Conservation (phyloP, 371 early-diverging fungal species). For the Mycotypha africana region DNA sequence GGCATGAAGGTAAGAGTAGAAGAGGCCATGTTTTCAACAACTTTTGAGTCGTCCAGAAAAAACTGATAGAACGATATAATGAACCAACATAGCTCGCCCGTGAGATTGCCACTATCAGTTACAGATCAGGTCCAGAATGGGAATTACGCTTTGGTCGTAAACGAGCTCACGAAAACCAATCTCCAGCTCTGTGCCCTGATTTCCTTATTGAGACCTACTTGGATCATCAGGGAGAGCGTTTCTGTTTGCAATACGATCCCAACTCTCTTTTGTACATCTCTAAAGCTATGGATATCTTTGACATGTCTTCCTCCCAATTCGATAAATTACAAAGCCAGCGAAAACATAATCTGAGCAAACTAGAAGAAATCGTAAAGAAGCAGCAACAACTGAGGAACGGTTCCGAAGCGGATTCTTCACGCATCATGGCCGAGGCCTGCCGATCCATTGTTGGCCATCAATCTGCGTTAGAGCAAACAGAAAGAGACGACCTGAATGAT, state of each 20-base stretch:
- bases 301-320: constrained; percentile 65
- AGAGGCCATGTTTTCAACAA: no score
- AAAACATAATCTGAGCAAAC: constrained; percentile 24
- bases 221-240: constrained; percentile 93
- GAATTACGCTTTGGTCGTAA: constrained; percentile 90
- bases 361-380: constrained; percentile 22
- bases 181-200: constrained; percentile 87
- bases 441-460: constrained; percentile 19
- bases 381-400: not conserved
- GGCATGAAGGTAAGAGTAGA: constrained; percentile 77
- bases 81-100: constrained; percentile 58
- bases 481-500: no score
- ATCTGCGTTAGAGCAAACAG: constrained; percentile 33
- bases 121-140: constrained; percentile 97
- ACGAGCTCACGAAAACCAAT: constrained; percentile 61
- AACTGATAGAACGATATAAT: not conserved
- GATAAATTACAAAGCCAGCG: constrained; percentile 42
- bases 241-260: constrained; percentile 90
- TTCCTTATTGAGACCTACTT: constrained; percentile 93
- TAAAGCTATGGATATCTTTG: constrained; percentile 98
- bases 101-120: constrained; percentile 80
- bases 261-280: constrained; percentile 92
- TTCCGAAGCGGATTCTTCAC: constrained; percentile 3
- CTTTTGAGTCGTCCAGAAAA: not conserved
- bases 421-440: constrained; percentile 23